Conservation (phyloP, 2,329 filamentous ascomycete species). For the Paecilomyces niveus region DNA sequence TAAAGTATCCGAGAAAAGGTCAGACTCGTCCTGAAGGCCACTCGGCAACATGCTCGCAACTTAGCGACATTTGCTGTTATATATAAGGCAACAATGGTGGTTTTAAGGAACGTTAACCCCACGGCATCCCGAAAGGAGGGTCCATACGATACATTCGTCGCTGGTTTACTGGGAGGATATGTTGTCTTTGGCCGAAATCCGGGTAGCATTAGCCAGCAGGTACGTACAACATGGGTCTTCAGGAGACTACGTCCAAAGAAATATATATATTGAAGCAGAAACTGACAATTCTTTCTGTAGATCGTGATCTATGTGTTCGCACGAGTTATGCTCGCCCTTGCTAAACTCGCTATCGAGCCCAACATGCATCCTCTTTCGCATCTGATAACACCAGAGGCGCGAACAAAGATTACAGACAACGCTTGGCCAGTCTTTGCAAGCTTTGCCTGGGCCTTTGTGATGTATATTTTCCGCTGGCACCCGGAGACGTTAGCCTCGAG, state of each 20-base stretch:
- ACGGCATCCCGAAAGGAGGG: conserved; percentile 50
- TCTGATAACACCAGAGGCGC: conserved; percentile 39
- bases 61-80: conserved; percentile 84
- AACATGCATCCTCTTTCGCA: conserved; percentile 34
- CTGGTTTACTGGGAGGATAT: conserved; percentile 85
- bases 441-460: conserved; percentile 84
- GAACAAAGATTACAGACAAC: conserved; percentile 53
- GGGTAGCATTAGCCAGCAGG: conserved; percentile 74
- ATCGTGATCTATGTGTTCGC: conserved; percentile 98
- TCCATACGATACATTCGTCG: conserved; percentile 75
- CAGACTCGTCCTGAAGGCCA: conserved; percentile 73
- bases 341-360: conserved; percentile 70
- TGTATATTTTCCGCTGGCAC: conserved; percentile 91
- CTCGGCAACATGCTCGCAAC: conserved; percentile 82
- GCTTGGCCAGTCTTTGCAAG: conserved; percentile 92
- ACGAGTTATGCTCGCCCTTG: conserved; percentile 75
- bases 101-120: conserved; percentile 55
- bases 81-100: conserved; percentile 78
- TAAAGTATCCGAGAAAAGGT: conserved; percentile 65
- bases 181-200: conserved; percentile 79
- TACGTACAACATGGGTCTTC: conserved; percentile 10
- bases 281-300: conserved; percentile 35
- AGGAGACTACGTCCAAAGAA: not conserved
- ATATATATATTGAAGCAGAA: not conserved
- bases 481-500: conserved; percentile 87